phyloP scores from a whole-genome alignment of 2,329 filamentous ascomycete genomes.

The Aspergillus brasiliensis region DNA sequence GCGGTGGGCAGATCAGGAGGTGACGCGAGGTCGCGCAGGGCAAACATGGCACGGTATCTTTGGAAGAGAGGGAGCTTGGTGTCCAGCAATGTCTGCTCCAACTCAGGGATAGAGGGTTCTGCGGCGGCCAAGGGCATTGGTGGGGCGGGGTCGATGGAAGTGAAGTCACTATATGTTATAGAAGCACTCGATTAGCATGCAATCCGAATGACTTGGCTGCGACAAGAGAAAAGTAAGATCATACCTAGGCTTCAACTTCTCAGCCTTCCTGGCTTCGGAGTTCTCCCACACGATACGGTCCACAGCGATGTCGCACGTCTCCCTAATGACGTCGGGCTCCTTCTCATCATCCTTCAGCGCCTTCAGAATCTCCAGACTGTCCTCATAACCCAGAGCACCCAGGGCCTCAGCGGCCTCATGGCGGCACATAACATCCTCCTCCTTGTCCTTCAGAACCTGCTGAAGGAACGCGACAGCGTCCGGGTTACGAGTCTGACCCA shows the following conservation, averaged over 20 bases:
- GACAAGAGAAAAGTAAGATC: constrained; percentile 20
- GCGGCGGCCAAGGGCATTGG: constrained; percentile 71
- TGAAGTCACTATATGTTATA: constrained; percentile 72
- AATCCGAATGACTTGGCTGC: constrained; percentile 7
- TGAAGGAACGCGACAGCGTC: constrained; percentile 73
- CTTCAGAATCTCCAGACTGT: constrained; percentile 73
- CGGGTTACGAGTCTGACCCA: constrained; percentile 83
- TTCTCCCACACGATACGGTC: constrained; percentile 93
- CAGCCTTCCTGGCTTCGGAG: constrained; percentile 67
- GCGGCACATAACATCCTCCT: constrained; percentile 92
- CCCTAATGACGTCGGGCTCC: constrained; percentile 79
- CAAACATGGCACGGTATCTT: constrained; percentile 97
- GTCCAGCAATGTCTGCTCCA: constrained; percentile 78
- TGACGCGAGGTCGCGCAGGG: constrained; percentile 89
- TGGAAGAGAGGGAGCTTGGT: constrained; percentile 78
- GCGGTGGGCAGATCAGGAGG: constrained; percentile 89
- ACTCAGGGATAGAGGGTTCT: constrained; percentile 67
- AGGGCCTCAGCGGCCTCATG: constrained; percentile 96
- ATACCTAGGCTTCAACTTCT: constrained; percentile 81
- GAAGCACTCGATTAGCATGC: constrained; percentile 30
- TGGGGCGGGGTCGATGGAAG: constrained; percentile 92
- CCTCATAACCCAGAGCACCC: constrained; percentile 76
- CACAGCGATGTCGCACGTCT: constrained; percentile 97
- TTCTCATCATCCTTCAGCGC: constrained; percentile 71
- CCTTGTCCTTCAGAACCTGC: constrained; percentile 70